Evolutionary conservation across 306 rosid species (phyloP), one percentile per base, ranked within the genome.

Genomic region (Cucurbita ficifolia): DNA sequence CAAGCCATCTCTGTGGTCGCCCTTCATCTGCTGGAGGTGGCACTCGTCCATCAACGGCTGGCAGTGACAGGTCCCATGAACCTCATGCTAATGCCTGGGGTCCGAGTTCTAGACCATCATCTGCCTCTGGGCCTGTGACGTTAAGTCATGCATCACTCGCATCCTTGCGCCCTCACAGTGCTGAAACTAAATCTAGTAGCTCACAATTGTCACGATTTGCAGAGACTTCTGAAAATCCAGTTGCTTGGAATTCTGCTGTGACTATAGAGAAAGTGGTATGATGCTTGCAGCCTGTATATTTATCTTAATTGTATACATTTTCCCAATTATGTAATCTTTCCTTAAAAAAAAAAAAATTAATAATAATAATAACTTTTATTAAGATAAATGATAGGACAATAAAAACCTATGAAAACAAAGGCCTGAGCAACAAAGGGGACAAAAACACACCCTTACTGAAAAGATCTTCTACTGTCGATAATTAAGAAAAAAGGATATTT

Each of bases 181-280:
- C 99, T 38, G 99, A 95, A 77, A 90, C 96, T 70, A 88, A 97
- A 79, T 97, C 97, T 39, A 92, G 96, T 74, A 95, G 96, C 77
- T 95, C 99, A 11, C 97, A 95, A 76, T 82, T 95, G 83, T 95
- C 99, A 57, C 85, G 97, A 45, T 91, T 94, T 86, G 99, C 99
- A 17, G 99, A 94, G 72, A 82, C 84, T 50, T 36, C 83, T 78
- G 97, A 95, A 72, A 88, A 76, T 83, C 75, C 92, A 57, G 92
- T 70, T 62, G 90, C 93, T 49, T 95, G 99, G 99, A 82, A 65
- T 85, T 82, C 79, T 69, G 81, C 91, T 57, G 86, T 90, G 78
- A 83, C 97, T 65, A 84, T 96, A 12, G 97, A 88, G 73, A 95
- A 83, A 81, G 80, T 88, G 96, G 97, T 95, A 83, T 78, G 76